Evolutionary conservation across 2,329 filamentous ascomycete species (phyloP).

Genomic region (Pseudogymnoascus sp.): DNA sequence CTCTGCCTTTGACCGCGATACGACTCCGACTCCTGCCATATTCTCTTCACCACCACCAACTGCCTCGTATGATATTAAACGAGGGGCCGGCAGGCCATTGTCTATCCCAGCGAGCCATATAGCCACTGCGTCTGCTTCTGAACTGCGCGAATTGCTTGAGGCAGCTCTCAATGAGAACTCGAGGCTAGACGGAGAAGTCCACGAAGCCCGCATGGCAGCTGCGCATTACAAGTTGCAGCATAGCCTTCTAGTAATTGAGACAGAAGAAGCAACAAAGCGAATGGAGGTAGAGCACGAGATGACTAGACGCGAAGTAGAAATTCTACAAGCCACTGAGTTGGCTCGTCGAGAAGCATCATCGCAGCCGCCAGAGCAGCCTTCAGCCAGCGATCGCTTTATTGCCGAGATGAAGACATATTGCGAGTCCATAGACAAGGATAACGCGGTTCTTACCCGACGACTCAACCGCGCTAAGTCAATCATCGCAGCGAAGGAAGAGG

Average conservation of each 20-base stretch:
- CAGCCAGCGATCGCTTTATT: conserved; percentile 42
- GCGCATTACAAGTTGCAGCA: conserved; percentile 89
- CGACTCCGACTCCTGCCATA: conserved; percentile 16
- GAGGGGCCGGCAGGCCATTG: conserved; percentile 10
- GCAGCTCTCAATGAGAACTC: conserved; percentile 47
- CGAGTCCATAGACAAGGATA: conserved; percentile 58
- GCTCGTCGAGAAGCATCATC: conserved; percentile 45
- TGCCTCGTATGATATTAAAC: conserved; percentile 18
- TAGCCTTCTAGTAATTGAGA: conserved; percentile 74
- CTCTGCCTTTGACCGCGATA: conserved; percentile 8
- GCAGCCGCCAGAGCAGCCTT: conserved; percentile 35
- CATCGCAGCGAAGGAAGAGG: conserved; percentile 69
- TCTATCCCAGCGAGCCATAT: conserved; percentile 37
- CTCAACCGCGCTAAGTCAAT: conserved; percentile 67
- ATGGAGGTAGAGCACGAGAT: conserved; percentile 88
- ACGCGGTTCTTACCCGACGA: conserved; percentile 53
- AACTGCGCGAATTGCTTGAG: conserved; percentile 49
- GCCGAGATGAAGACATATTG: conserved; percentile 57
- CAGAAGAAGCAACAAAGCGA: conserved; percentile 74
- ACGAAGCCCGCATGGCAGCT: conserved; percentile 69
- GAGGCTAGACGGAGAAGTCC: conserved; percentile 38
- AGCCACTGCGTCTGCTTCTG: conserved; percentile 43
- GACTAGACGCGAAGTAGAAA: conserved; percentile 79
- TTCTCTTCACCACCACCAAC: conserved; percentile 26
- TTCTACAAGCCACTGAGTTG: conserved; percentile 66